These are phyloP conservation scores for Castanospermum australe DNA, from an alignment of 306 rosid genomes.

Conservation along the genomic window DNA sequence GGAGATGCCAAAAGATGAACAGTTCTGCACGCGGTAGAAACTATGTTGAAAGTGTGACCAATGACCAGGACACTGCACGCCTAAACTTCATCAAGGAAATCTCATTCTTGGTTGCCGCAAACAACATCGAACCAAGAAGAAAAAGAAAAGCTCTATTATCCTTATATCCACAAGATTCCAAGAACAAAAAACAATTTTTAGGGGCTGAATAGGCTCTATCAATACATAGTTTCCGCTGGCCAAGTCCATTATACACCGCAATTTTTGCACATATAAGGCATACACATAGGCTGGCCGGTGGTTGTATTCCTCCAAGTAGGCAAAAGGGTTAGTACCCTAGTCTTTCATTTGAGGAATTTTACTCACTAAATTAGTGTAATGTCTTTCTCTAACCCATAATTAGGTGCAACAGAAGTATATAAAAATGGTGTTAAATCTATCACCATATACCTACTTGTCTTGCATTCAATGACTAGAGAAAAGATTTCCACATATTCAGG, in stretches of 20 bases:
- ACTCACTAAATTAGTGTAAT: too few species aligned
- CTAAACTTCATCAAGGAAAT: neutral
- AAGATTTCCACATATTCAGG: neutral
- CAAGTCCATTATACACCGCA: constrained; percentile 24
- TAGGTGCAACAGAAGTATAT: neutral
- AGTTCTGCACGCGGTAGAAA: neutral
- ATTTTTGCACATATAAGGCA: constrained; percentile 1
- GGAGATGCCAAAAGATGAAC: constrained; percentile 2
- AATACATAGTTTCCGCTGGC: constrained; percentile 2
- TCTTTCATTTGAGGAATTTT: too few species aligned
- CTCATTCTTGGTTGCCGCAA: constrained; percentile 4
- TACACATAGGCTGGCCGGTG: constrained; percentile 8
- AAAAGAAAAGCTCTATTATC: neutral
- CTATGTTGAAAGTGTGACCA: neutral
- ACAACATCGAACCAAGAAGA: neutral
- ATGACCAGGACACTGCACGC: neutral
- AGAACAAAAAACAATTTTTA: constrained; percentile 1
- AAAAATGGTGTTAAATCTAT: constrained; percentile 23
- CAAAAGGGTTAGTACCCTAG: neutral
- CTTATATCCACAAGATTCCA: constrained; percentile 6
- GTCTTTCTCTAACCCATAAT: too few species aligned
- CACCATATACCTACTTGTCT: constrained; percentile 3
- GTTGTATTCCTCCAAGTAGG: constrained; percentile 15
- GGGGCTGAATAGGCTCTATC: neutral
- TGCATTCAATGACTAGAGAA: neutral